Conservation (phyloP, 495 filamentous ascomycete genomes). For the Podospora pseudopauciseta region DNA sequence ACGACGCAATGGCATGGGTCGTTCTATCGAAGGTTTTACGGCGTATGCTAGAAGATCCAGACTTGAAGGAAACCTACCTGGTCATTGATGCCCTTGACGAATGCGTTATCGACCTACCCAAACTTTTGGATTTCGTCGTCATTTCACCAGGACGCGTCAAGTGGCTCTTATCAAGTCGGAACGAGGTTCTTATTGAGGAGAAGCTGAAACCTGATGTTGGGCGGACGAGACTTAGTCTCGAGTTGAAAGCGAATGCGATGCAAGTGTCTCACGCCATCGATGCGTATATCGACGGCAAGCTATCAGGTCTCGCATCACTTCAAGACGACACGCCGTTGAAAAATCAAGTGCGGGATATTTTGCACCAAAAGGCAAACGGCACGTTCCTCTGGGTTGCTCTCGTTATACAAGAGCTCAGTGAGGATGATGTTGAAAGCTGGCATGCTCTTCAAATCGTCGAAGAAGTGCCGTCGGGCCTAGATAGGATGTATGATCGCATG, state of each 20-base stretch:
- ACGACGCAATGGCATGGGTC: slow-evolving; percentile 29
- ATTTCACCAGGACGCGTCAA: slow-evolving; percentile 29
- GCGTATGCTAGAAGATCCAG: slow-evolving; percentile 33
- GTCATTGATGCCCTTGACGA: slow-evolving; percentile 53
- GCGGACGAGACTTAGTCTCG: slow-evolving; percentile 29
- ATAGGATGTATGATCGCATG: slow-evolving; percentile 28
- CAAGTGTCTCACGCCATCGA: slow-evolving; percentile 25
- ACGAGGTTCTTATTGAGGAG: slow-evolving; percentile 29
- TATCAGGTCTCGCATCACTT: slow-evolving; percentile 20
- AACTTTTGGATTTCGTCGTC: slow-evolving; percentile 37
- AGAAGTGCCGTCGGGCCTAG: slow-evolving; percentile 21
- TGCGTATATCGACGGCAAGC: slow-evolving; percentile 36
- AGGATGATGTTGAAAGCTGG: slow-evolving; percentile 6
- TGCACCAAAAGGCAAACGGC: slow-evolving; percentile 21
- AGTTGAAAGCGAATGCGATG: slow-evolving; percentile 27
- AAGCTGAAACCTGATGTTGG: slow-evolving; percentile 20
- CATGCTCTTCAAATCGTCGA: slow-evolving; percentile 17
- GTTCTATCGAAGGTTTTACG: slow-evolving; percentile 31
- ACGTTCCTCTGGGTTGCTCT: slow-evolving; percentile 14
- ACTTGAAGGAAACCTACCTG: slow-evolving; percentile 27
- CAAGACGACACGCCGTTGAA: slow-evolving; percentile 3
- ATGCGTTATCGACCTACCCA: slow-evolving; percentile 30
- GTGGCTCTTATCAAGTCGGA: slow-evolving; percentile 37
- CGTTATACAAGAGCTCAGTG: slow-evolving; percentile 25
- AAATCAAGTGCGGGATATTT: slow-evolving; percentile 5